Percentiles rank a stretch among this genome's conserved stretches.
Conservation (phyloP, 148 eudicot species). For the Dianthus caryophyllus region DNA sequence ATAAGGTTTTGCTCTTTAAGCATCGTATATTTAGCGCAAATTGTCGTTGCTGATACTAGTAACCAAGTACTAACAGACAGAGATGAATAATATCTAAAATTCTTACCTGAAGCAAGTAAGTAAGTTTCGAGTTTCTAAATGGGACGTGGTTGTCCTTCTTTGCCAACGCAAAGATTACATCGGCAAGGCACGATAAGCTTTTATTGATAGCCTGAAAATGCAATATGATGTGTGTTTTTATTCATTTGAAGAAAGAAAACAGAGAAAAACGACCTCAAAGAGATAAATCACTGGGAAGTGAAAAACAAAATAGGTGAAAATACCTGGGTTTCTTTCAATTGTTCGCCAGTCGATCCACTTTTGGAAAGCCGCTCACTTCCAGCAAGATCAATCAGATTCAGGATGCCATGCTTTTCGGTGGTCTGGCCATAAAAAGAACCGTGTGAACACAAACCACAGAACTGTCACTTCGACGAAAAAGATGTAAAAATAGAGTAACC, state of each 20-base stretch:
- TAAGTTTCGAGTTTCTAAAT: constrained; percentile 69
- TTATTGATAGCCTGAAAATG: constrained; percentile 57
- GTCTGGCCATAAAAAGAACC: constrained; percentile 31
- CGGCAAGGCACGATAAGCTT: constrained; percentile 65
- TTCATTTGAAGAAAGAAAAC: neutral
- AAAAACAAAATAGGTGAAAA: neutral
- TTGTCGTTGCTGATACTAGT: neutral
- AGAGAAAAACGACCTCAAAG: neutral
- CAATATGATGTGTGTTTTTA: constrained; percentile 4
- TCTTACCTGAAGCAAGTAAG: constrained; percentile 72
- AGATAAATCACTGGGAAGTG: neutral
- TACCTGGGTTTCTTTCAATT: constrained; percentile 75
- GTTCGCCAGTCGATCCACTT: constrained; percentile 83
- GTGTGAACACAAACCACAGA: neutral
- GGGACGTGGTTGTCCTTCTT: constrained; percentile 86
- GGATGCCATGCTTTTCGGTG: constrained; percentile 69
- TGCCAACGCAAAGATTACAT: constrained; percentile 68
- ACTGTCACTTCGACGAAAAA: neutral
- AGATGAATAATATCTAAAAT: neutral
- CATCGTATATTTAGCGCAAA: neutral
- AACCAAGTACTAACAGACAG: neutral
- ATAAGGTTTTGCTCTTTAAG: neutral
- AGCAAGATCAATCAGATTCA: constrained; percentile 77
- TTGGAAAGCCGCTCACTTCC: constrained; percentile 77
- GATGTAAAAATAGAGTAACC: neutral